Conservation (phyloP, 495 filamentous ascomycete species). For the Penicillium waksmanii region DNA sequence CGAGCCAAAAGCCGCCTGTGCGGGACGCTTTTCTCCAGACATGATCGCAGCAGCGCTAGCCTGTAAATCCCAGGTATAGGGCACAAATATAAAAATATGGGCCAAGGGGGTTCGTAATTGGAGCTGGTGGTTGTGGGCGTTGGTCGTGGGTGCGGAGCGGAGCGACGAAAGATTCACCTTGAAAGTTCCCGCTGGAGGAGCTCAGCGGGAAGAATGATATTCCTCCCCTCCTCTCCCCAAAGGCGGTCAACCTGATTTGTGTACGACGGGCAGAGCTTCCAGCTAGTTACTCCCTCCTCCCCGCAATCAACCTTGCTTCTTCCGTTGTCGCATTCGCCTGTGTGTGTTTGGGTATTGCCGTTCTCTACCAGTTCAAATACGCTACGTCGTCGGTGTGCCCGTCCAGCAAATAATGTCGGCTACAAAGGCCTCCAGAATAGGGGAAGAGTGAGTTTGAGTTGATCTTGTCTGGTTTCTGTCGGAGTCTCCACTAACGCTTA, state of each 20-base stretch:
- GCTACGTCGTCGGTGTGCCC: neutral
- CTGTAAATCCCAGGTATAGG: no score
- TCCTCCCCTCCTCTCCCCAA: slow-evolving; percentile 19
- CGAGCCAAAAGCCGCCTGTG: slow-evolving; percentile 75
- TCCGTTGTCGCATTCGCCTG: slow-evolving; percentile 16
- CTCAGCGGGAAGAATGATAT: slow-evolving; percentile 37
- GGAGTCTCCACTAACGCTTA: slow-evolving; percentile 32
- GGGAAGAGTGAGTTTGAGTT: slow-evolving; percentile 90
- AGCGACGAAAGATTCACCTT: slow-evolving; percentile 27
- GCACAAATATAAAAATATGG: neutral
- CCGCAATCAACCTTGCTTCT: slow-evolving; percentile 28
- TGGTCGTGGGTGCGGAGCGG: neutral
- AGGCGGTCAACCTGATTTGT: slow-evolving; percentile 28
- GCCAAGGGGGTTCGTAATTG: neutral
- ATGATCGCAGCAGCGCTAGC: slow-evolving; percentile 46
- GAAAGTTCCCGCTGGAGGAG: slow-evolving; percentile 13
- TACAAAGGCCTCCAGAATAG: slow-evolving; percentile 83
- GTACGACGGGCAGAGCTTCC: slow-evolving; percentile 28
- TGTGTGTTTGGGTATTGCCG: neutral
- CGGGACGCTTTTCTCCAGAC: slow-evolving; percentile 89
- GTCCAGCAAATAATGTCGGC: slow-evolving; percentile 60
- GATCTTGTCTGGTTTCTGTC: slow-evolving; percentile 10
- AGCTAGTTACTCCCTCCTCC: slow-evolving; percentile 28
- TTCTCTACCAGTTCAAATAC: neutral
- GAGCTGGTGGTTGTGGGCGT: slow-evolving; percentile 5